These are phyloP conservation scores for Lentinula boryana DNA, from an alignment of 768 basidiomycete genomes.

Conservation along the genomic window DNA sequence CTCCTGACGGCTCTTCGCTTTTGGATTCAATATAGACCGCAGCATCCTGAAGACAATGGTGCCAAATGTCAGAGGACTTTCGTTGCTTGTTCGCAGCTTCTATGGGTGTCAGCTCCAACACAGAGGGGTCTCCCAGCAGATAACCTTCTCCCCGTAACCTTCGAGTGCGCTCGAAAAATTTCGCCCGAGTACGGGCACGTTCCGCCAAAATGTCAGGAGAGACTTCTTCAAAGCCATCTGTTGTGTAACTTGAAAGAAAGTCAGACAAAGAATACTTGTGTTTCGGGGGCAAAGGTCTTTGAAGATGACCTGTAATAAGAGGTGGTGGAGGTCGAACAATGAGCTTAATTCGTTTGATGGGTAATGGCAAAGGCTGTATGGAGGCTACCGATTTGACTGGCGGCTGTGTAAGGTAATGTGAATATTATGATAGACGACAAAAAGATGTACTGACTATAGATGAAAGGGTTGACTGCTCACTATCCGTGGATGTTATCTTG, in stretches of 20 bases:
- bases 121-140: conserved; percentile 31
- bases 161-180: conserved; percentile 35
- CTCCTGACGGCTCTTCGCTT: conserved; percentile 24
- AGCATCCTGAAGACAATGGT: conserved; percentile 46
- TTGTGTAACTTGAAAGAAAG: conserved; percentile 60
- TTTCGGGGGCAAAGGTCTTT: conserved; percentile 50
- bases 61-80: conserved; percentile 48
- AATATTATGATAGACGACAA: background rate
- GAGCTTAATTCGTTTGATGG: conserved; percentile 59
- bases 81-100: conserved; percentile 16
- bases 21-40: conserved; percentile 19
- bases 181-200: conserved; percentile 37
- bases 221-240: conserved; percentile 44
- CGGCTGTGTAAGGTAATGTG: background rate
- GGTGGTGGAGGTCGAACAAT: conserved; percentile 63
- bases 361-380: conserved; percentile 19
- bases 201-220: conserved; percentile 29
- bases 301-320: conserved; percentile 56
- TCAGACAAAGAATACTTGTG: conserved; percentile 47
- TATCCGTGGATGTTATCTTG: background rate
- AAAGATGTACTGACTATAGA: background rate
- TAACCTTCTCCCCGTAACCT: conserved; percentile 42
- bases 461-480: background rate
- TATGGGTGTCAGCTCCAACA: background rate
- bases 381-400: background rate